Evolutionary conservation across 2,329 filamentous ascomycete genomes (phyloP), one percentile per base, ranked within the genome.

Genomic region (Hypoxylon sp.): DNA sequence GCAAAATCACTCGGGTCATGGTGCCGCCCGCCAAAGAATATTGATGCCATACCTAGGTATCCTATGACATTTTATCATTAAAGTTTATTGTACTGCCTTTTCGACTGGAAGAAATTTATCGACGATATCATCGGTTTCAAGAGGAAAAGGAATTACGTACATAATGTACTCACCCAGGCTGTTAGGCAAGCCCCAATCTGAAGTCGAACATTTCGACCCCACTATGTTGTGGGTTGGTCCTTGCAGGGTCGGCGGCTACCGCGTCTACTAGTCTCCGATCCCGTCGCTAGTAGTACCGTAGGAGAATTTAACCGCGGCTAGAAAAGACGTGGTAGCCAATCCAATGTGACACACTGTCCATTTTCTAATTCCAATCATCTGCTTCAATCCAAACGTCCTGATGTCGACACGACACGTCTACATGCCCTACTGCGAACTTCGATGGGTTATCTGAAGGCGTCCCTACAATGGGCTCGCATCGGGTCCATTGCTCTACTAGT

Each of bases 401-500:
- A 67, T 66, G 67, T 61, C 61, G 54, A 31, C 19, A 51, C 35
- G 26, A 24, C 42, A 35, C 51, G 26, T 2, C 42, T 47, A 29
- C 44, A 52, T 67, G 61, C 42, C 19, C 47, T 50, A 44, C 24
- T 33, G 5, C 19, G 24, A 48, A 39, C 29, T 26, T 55, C 42
- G 50, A 71, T 71, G 69, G 59, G 59, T 47, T 53, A 63, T 61
- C 3, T 70, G 54, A 66, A 31, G 39, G 63, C 52, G 6, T 59
- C 63, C 47, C 26, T 64, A n/a, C 61, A 55, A 59, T 71, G 63
- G 69, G 67, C 60, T 55, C 69, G 55, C 48, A 58, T 67, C 24
- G 60, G 60, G 39, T 61, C 51, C 13, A 31, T 67, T 2, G 59
- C 63, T 31, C 17, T 73, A 1, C n/a, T 69, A 9, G 57, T 76